A percentile compares a stretch with the other conserved stretches of the same genome.
Conservation (phyloP, 139 green algal species). For the Dunaliella primolecta region DNA sequence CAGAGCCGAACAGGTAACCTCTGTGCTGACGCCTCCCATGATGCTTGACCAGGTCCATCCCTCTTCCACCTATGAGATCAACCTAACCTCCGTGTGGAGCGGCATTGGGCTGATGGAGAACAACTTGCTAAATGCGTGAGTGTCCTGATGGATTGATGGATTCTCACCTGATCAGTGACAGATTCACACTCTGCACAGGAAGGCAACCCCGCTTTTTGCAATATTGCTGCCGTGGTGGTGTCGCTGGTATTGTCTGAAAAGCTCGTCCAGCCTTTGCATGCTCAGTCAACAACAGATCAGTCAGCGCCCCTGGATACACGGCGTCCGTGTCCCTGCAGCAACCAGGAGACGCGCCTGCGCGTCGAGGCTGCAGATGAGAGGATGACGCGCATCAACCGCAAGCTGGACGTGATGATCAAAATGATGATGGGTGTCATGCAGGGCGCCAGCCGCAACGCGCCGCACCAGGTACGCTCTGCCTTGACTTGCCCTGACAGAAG, state of each 20-base stretch:
- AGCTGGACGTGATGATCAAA: conserved; percentile 18
- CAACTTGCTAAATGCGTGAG: conserved; percentile 43
- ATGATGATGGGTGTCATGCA: conserved; percentile 12
- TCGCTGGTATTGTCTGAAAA: too few species aligned
- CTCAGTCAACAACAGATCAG: too few species aligned
- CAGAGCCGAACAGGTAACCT: too few species aligned
- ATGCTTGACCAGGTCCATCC: conserved; percentile 7
- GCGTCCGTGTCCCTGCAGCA: too few species aligned
- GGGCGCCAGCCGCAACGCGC: not conserved
- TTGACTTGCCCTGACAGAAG: too few species aligned
- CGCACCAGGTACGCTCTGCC: not conserved
- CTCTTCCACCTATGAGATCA: conserved; percentile 33
- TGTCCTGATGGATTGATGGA: not conserved
- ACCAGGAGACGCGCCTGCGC: conserved; percentile 30
- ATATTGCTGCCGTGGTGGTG: too few species aligned
- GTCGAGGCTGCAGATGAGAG: conserved; percentile 21
- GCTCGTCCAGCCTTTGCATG: too few species aligned
- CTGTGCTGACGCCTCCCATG: too few species aligned
- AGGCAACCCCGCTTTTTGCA: too few species aligned
- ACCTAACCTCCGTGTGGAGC: conserved; percentile 43
- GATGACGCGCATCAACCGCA: conserved; percentile 22
- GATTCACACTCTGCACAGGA: too few species aligned
- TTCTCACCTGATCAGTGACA: not conserved
- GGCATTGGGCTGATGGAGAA: conserved; percentile 47
- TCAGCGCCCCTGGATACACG: too few species aligned